Evolutionary conservation across 495 filamentous ascomycete genomes (phyloP), one percentile per base, ranked within the genome.

Genomic region (Melanomma pulvis-pyrius): DNA sequence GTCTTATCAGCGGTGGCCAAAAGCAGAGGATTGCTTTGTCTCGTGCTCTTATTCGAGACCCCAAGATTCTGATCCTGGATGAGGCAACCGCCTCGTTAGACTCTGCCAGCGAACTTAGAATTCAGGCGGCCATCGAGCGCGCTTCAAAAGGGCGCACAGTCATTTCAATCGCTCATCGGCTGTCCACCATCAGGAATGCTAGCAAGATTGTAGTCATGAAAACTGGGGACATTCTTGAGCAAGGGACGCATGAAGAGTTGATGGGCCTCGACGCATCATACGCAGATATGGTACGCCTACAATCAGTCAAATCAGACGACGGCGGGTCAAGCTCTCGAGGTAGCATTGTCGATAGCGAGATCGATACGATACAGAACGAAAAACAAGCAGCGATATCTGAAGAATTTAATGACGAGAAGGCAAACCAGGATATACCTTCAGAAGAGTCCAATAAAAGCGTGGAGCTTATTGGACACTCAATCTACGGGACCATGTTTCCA

Each of bases 21-120:
- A 75, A 77, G 65, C 77, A 79, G 57, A 75, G 77, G 21, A 71
- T 78, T 30, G 77, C 75, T 19, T 75, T 79, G 36, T 77, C 77
- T 2, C 73, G 77, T 32, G 77, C 77, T 1, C 68, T 79, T 21
- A 66, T 98, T 6, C 84, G 92, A 39, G 87, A 96, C 70, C 90
- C 93, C 0, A 86, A 86, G 13, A 83, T 97, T 36, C 70, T 97
- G 15, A 83, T 97, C 24, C 74, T 97, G 49, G 92, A 97, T 72
- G 92, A 97, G 77, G 92, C 92, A 0, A 97, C 92, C 0, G 89
- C 86, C 2, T 91, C 92, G 1, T 89, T 97, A 2, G 92, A 96
- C 74, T 93, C 93, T 86, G 84, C 86, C 32, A 94, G 90, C 0
- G 92, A 97, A 74, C 79, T 82, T 2, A 78, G 93, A 15, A 93